Evolutionary conservation across 768 basidiomycete species (phyloP).

Genomic region (Asterophora parasitica): DNA sequence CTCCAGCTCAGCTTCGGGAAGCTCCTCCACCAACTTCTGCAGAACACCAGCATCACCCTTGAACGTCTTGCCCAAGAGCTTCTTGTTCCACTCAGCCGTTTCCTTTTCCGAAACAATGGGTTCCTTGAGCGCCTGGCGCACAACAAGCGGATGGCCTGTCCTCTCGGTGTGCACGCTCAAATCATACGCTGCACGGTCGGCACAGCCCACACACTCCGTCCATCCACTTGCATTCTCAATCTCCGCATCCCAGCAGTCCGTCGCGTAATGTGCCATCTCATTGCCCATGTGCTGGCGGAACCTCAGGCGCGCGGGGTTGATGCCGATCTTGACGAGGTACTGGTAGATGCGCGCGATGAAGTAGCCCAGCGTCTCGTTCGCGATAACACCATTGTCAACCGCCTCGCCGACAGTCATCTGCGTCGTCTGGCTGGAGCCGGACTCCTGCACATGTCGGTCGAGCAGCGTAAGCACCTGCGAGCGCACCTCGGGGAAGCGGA

Average conservation of each 20-base stretch:
- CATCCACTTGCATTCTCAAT: constrained; percentile 87
- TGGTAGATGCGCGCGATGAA: constrained; percentile 90
- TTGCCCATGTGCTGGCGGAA: constrained; percentile 99
- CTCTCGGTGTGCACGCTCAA: constrained; percentile 80
- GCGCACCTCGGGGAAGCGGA: constrained; percentile 76
- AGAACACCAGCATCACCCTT: constrained; percentile 74
- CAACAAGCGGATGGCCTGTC: constrained; percentile 84
- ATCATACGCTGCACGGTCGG: constrained; percentile 97
- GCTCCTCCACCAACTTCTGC: constrained; percentile 55
- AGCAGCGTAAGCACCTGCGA: constrained; percentile 73
- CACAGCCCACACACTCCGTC: constrained; percentile 99
- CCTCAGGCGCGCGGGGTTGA: constrained; percentile 75
- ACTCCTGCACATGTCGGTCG: constrained; percentile 76
- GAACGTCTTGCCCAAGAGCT: constrained; percentile 83
- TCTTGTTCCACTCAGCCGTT: constrained; percentile 81
- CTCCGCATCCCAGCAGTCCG: constrained; percentile 99
- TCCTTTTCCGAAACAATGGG: constrained; percentile 80
- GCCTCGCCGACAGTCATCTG: constrained; percentile 84
- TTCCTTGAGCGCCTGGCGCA: constrained; percentile 80
- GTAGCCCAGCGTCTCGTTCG: constrained; percentile 97
- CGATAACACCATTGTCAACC: constrained; percentile 79
- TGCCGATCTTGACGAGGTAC: constrained; percentile 88
- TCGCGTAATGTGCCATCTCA: constrained; percentile 99
- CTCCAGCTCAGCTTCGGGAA: constrained; percentile 63
- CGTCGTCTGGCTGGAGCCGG: constrained; percentile 61